Percentiles rank a stretch among this genome's conserved stretches.
Evolutionary conservation across 768 basidiomycete genomes (phyloP).

Genomic region (Tricholoma furcatifolium): DNA sequence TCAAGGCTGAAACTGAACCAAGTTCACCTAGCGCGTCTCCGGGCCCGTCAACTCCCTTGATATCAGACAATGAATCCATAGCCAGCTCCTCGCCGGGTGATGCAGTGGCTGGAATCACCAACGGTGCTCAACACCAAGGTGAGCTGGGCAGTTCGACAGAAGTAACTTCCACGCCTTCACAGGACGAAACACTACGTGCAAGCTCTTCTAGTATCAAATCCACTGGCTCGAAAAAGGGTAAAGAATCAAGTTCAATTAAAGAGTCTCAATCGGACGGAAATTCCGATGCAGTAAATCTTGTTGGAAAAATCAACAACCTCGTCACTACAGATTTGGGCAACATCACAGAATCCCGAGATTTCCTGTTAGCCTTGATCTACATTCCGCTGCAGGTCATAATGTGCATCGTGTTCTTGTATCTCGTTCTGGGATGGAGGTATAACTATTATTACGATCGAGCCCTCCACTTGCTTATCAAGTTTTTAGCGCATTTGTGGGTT

Average conservation of each 20-base stretch:
- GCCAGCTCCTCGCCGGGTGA: conserved; percentile 2
- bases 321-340: conserved; percentile 59
- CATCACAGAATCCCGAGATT: conserved; percentile 35
- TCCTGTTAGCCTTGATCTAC: conserved; percentile 33
- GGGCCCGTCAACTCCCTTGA: conserved; percentile 8
- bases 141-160: conserved; percentile 9
- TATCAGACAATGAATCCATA: conserved; percentile 15
- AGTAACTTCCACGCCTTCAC: conserved; percentile 18
- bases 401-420: conserved; percentile 43
- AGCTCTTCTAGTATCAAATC: conserved; percentile 17
- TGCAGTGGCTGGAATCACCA: conserved; percentile 1
- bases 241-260: conserved; percentile 10
- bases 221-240: conserved; percentile 11
- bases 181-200: conserved; percentile 15
- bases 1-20: conserved; percentile 42
- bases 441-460: conserved; percentile 3
- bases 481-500: conserved; percentile 54
- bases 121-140: conserved; percentile 1
- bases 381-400: conserved; percentile 41
- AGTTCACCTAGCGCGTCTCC: conserved; percentile 8
- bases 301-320: conserved; percentile 77
- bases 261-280: conserved; percentile 6
- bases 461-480: conserved; percentile 1
- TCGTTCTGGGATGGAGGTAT: conserved; percentile 48
- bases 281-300: conserved; percentile 44